Base-by-base conservation (phyloP, 345 rosid species). In the Heritiera fomes region DNA sequence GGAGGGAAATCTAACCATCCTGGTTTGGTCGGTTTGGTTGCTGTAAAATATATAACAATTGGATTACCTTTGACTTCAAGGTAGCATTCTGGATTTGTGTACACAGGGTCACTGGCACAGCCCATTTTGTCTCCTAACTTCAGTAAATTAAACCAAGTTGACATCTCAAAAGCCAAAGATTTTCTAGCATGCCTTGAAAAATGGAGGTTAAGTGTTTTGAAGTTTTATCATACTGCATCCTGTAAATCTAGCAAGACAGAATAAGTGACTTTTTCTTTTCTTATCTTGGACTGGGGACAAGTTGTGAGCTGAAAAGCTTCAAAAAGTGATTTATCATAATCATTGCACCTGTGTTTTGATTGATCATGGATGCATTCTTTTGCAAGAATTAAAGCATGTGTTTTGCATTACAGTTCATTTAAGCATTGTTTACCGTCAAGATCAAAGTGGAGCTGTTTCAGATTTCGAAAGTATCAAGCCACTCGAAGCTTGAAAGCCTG, bases 241-340 rank as follows among this genome's bases (percentile, higher is more conserved):
- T 50, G 5, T 50, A 13, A 1, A 12, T 13, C 53, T 62, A 30
- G 8, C 66, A 30, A 12, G 43, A 62, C 18, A 13, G 8, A 3
- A 5, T 12, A 62, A 62, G 66, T 30, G 8, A 30, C 41, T 34
- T 32, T 30, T 60, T 4, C 12, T 2, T 18, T 56, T 56, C 23
- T 56, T n/a, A 56, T 6, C 23, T 55, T 12, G 66, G 66, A 4
- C 13, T 30, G 1, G 10, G 65, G 17, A 28, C 40, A 61, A 38
- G 4, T 4, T 61, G 3, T 62, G 66, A 62, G 66, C 66, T 62
- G 66, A 62, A 63, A 63, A 32, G 68, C 68, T 63, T 63, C 13
- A 32, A 63, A 58, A 63, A 32, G 68, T 41, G 50, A 18, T 14
- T 41, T 41, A 17, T 8, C 18, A 14, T 41, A 2, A 40, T 43